Evolutionary conservation across 2,329 filamentous ascomycete genomes (phyloP).

Genomic region (Aureobasidium uvarum): DNA sequence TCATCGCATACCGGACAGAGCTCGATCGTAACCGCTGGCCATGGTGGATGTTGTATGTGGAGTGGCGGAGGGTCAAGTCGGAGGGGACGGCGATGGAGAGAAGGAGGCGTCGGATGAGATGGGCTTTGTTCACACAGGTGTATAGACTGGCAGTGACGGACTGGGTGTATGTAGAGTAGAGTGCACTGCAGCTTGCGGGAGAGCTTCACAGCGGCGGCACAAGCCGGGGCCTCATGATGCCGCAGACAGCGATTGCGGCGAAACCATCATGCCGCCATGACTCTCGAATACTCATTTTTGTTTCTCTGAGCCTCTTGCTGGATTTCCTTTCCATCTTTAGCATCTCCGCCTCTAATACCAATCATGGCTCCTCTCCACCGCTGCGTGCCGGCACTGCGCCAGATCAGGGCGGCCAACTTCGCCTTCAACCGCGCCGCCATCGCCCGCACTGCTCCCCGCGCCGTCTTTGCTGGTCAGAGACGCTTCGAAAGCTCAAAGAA

Average conservation of each 20-base stretch:
- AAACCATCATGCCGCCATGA: conserved; percentile 6
- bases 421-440: conserved; percentile 33
- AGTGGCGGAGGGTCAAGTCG: not conserved
- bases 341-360: not conserved
- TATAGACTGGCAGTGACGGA: not conserved
- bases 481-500: conserved; percentile 36
- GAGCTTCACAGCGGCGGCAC: conserved; percentile 16
- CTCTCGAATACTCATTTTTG: not conserved
- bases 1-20: conserved; percentile 36
- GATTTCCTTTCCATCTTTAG: not conserved
- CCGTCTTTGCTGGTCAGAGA: conserved; percentile 29
- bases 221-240: conserved; percentile 20
- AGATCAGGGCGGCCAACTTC: conserved; percentile 36
- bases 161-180: not conserved
- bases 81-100: not conserved
- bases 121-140: conserved; percentile 1
- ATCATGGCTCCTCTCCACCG: conserved; percentile 28
- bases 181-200: conserved; percentile 18
- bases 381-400: conserved; percentile 35
- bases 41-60: conserved; percentile 46
- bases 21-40: conserved; percentile 98
- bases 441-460: conserved; percentile 31
- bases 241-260: conserved; percentile 1
- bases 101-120: not conserved
- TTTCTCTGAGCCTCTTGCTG: not conserved